A percentile compares a stretch with the other conserved stretches of the same genome.
phyloP scores from a whole-genome alignment of 108 stramenopile species.

The Thalassiosira profunda region DNA sequence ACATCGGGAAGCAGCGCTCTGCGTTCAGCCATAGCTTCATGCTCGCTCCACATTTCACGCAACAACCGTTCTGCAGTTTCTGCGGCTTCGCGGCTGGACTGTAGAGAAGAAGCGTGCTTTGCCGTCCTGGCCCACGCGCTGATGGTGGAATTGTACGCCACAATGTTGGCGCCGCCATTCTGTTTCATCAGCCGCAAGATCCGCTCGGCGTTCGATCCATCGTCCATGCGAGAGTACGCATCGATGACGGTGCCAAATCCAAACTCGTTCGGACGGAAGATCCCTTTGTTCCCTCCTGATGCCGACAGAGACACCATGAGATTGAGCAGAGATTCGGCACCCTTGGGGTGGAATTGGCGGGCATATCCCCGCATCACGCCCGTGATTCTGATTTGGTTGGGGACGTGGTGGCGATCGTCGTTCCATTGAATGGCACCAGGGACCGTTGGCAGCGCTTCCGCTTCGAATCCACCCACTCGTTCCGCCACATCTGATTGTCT shows the following conservation, averaged over 20 bases:
- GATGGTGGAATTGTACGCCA: slow-evolving; percentile 38
- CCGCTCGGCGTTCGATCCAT: slow-evolving; percentile 40
- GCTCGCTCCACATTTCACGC: slow-evolving; percentile 35
- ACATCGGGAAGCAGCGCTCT: slow-evolving; percentile 14
- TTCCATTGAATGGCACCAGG: slow-evolving; percentile 21
- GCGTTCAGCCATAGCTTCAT: background rate
- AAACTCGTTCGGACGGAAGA: slow-evolving; percentile 34
- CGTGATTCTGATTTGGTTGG: slow-evolving; percentile 42
- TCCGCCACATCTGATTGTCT: too few relatives aligned
- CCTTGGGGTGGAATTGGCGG: slow-evolving; percentile 5
- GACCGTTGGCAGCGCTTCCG: slow-evolving; percentile 7
- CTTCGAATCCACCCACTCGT: too few relatives aligned
- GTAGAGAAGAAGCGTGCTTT: background rate
- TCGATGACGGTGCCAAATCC: slow-evolving; percentile 41
- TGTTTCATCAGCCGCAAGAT: slow-evolving; percentile 30
- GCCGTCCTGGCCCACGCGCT: slow-evolving; percentile 36
- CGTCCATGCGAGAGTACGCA: slow-evolving; percentile 22
- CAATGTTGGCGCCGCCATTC: slow-evolving; percentile 25
- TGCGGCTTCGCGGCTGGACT: slow-evolving; percentile 19
- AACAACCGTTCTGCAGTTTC: slow-evolving; percentile 41
- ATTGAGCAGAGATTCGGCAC: slow-evolving; percentile 32
- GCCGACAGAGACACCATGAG: slow-evolving; percentile 31
- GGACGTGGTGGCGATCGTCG: slow-evolving; percentile 27
- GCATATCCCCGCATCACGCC: slow-evolving; percentile 41
- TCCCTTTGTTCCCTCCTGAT: background rate